A percentile compares a stretch with the other conserved stretches of the same genome.
Conservation (phyloP, 1,284 basidiomycete species). For the Filobasidium uniguttulatum region DNA sequence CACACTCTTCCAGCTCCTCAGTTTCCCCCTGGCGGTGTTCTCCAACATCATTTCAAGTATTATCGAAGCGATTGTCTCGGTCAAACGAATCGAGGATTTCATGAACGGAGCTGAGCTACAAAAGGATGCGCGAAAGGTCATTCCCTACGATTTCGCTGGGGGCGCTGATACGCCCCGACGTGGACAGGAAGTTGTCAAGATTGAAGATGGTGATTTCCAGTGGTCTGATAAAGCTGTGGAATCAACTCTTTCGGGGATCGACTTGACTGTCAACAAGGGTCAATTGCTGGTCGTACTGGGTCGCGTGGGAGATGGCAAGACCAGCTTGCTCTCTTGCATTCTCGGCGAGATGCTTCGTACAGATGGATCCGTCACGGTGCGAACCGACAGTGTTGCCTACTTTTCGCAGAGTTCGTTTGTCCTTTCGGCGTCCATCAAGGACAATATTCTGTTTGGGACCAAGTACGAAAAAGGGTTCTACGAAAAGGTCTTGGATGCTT, state of each 20-base stretch:
- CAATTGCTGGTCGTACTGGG: conserved; percentile 76
- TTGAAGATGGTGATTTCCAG: conserved; percentile 59
- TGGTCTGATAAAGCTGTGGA: conserved; percentile 49
- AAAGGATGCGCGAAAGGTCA: conserved; percentile 49
- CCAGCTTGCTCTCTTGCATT: conserved; percentile 48
- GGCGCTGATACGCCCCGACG: conserved; percentile 35
- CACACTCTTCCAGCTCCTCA: conserved; percentile 80
- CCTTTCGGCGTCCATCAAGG: conserved; percentile 64
- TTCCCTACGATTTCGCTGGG: conserved; percentile 33
- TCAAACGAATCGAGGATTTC: conserved; percentile 65
- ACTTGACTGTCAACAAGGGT: conserved; percentile 64
- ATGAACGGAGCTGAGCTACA: conserved; percentile 70
- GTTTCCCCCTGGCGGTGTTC: conserved; percentile 66
- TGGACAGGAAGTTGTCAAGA: conserved; percentile 60
- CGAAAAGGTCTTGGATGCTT: conserved; percentile 47
- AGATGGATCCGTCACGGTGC: conserved; percentile 57
- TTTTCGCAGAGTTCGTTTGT: conserved; percentile 78
- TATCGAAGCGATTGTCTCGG: conserved; percentile 49
- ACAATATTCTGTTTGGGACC: conserved; percentile 74
- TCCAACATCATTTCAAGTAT: conserved; percentile 37
- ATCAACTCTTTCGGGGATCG: conserved; percentile 63
- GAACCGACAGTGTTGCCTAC: conserved; percentile 66
- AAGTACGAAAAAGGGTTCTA: conserved; percentile 28
- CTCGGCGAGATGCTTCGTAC: conserved; percentile 72
- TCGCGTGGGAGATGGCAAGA: conserved; percentile 84